Evolutionary conservation across 148 eudicot species (phyloP).

Genomic region (Tetragonia tetragonoides): DNA sequence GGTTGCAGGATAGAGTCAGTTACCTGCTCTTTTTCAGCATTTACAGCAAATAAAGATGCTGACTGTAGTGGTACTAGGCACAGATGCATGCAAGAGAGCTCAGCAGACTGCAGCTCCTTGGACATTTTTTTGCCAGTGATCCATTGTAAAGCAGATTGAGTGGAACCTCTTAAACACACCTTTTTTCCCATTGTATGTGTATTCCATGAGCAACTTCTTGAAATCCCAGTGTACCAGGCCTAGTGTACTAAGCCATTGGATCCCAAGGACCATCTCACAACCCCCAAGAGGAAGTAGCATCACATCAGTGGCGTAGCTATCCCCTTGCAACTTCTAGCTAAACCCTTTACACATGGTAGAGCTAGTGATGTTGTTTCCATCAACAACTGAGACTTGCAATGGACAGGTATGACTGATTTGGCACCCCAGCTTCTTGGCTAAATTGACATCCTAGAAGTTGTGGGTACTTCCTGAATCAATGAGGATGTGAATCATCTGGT

Average conservation of each 20-base stretch:
- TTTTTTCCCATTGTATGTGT: not conserved
- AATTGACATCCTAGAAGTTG: not conserved
- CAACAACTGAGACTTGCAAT: not conserved
- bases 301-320: not conserved
- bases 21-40: not conserved
- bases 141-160: not conserved
- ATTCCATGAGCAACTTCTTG: not conserved
- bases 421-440: not conserved
- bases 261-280: conserved; percentile 20
- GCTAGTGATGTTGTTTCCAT: not conserved
- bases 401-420: not conserved
- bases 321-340: not conserved
- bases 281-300: not conserved
- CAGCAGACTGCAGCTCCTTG: not conserved
- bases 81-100: not conserved
- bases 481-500: conserved; percentile 1
- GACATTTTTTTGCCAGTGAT: not conserved
- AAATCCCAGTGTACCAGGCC: conserved; percentile 6
- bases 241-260: not conserved
- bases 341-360: not conserved
- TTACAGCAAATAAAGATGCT: not conserved
- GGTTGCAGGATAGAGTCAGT: not conserved
- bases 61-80: not conserved
- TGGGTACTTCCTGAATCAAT: not conserved
- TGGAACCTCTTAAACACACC: not conserved